A percentile compares a stretch with the other conserved stretches of the same genome.
These are phyloP conservation scores for Pseudocercospora fijiensis DNA, from an alignment of 2,329 filamentous ascomycete genomes.

Conservation along the genomic window DNA sequence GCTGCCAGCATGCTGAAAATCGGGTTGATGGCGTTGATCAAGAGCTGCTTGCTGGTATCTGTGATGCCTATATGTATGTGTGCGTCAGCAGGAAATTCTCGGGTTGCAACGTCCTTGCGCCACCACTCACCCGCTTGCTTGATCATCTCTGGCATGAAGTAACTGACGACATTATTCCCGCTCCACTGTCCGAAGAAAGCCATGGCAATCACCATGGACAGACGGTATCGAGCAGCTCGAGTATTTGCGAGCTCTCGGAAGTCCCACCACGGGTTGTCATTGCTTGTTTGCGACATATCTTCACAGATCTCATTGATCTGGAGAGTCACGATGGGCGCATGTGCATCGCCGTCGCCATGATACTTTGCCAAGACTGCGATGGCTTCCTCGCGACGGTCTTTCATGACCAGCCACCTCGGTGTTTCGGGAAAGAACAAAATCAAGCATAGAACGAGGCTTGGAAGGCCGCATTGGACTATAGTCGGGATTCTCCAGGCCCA, in stretches of 20 bases:
- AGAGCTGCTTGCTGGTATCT: conserved; percentile 39
- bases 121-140: conserved; percentile 31
- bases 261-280: conserved; percentile 28
- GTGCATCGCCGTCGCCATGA: conserved; percentile 51
- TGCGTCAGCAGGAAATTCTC: not conserved
- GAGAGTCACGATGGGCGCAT: conserved; percentile 37
- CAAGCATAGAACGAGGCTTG: conserved; percentile 44
- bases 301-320: conserved; percentile 41
- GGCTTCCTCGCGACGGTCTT: conserved; percentile 58
- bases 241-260: conserved; percentile 50
- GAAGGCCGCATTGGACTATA: conserved; percentile 41
- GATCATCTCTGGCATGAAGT: conserved; percentile 40
- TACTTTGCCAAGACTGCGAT: conserved; percentile 58
- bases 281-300: conserved; percentile 50
- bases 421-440: conserved; percentile 60
- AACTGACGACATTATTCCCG: conserved; percentile 42
- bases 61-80: conserved; percentile 34
- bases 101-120: not conserved
- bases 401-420: conserved; percentile 58
- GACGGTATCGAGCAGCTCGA: conserved; percentile 52
- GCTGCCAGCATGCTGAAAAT: conserved; percentile 42
- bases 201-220: conserved; percentile 44
- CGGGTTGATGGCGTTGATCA: conserved; percentile 45
- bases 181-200: conserved; percentile 46
- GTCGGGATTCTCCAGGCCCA: conserved; percentile 50